These are phyloP conservation scores for Pisolithus tinctorius DNA, from an alignment of 768 basidiomycete species.

Conservation along the genomic window DNA sequence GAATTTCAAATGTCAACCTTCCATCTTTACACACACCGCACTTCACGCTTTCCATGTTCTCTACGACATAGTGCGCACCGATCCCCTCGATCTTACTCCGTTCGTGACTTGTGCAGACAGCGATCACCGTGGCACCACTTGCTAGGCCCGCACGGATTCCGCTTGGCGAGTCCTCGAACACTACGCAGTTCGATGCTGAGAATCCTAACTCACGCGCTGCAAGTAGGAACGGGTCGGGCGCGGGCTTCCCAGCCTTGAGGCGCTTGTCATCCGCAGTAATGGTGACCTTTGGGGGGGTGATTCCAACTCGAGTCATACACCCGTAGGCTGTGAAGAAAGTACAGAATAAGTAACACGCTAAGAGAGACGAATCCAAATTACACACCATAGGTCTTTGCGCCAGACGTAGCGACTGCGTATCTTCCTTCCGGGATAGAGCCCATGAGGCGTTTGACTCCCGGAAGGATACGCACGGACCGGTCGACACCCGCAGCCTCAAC, in stretches of 20 bases:
- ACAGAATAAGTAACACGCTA: no score
- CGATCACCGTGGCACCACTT: constrained; percentile 33
- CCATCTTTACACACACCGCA: no score
- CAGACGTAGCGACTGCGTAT: constrained; percentile 70
- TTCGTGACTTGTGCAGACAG: no score
- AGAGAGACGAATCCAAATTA: neutral
- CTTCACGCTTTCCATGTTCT: no score
- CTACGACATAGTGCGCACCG: no score
- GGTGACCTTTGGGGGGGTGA: no score
- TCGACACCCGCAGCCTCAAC: constrained; percentile 50
- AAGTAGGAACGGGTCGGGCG: constrained; percentile 58
- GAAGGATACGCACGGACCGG: constrained; percentile 62
- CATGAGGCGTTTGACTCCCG: constrained; percentile 62
- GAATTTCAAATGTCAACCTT: no score
- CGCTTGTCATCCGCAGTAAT: constrained; percentile 21
- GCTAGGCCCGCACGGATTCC: constrained; percentile 67
- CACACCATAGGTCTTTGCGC: constrained; percentile 63
- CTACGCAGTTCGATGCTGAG: constrained; percentile 55
- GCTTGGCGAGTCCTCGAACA: constrained; percentile 69
- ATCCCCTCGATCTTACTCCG: no score
- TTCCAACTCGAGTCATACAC: no score
- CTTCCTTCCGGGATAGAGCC: constrained; percentile 56
- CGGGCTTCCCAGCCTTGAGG: constrained; percentile 58
- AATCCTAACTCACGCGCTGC: constrained; percentile 54
- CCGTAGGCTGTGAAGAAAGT: no score